Evolutionary conservation across 1,284 basidiomycete species (phyloP).

Genomic region (Pseudozyma flocculosa): DNA sequence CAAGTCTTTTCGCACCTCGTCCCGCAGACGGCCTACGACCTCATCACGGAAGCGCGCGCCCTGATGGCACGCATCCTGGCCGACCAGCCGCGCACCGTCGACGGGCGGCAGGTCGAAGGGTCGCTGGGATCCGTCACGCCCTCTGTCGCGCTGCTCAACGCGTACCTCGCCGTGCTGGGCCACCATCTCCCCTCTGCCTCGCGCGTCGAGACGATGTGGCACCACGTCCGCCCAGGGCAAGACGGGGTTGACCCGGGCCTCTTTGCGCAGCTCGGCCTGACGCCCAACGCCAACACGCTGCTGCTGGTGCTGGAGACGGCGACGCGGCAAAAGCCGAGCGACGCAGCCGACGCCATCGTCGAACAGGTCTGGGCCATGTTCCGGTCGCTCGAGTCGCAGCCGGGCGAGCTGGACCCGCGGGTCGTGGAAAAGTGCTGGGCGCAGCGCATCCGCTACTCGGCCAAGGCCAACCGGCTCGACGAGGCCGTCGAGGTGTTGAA

Average conservation of each 20-base stretch:
- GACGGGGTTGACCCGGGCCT: conserved; percentile 16
- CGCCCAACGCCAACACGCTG: conserved; percentile 41
- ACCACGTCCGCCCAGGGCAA: neutral
- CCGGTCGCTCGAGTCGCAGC: neutral
- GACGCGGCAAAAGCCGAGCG: neutral
- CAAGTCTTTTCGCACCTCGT: conserved; percentile 62
- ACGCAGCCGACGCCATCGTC: conserved; percentile 3
- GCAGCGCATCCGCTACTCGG: conserved; percentile 29
- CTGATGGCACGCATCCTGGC: conserved; percentile 72
- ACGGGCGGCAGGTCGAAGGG: conserved; percentile 29
- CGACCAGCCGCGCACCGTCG: conserved; percentile 57
- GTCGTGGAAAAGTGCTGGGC: conserved; percentile 31
- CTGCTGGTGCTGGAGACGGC: conserved; percentile 31
- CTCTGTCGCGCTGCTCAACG: conserved; percentile 71
- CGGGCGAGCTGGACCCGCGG: conserved; percentile 6
- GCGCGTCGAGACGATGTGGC: neutral
- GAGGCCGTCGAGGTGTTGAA: conserved; percentile 2
- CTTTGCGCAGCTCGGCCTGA: conserved; percentile 24
- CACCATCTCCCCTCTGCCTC: conserved; percentile 48
- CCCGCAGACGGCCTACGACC: conserved; percentile 73
- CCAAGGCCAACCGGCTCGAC: conserved; percentile 20
- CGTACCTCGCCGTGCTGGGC: conserved; percentile 75
- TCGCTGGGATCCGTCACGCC: conserved; percentile 68
- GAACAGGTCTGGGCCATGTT: conserved; percentile 29
- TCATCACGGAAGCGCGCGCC: conserved; percentile 70